Evolutionary conservation across 75 land plant species (phyloP).

Genomic region (Pseudotsuga menziesii): DNA sequence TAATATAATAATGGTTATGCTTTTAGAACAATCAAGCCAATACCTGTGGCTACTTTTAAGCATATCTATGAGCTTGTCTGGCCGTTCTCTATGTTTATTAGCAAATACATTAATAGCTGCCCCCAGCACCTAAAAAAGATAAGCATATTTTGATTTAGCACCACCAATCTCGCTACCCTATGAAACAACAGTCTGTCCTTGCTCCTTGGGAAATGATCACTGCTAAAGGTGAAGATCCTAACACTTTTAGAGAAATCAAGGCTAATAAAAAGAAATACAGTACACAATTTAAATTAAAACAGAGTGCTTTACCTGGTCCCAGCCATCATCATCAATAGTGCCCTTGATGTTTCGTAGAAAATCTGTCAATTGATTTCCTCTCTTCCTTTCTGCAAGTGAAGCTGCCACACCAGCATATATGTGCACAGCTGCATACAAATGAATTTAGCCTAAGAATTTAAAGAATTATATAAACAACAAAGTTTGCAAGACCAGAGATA

Average conservation of each 20-base stretch:
- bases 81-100: slow-evolving; percentile 90
- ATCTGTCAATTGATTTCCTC: slow-evolving; percentile 71
- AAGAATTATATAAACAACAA: not conserved
- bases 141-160: not conserved
- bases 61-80: slow-evolving; percentile 95
- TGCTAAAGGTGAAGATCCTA: not conserved
- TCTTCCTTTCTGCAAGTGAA: slow-evolving; percentile 90
- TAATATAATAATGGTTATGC: not conserved
- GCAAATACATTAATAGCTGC: slow-evolving; percentile 98
- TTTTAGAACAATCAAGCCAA: not conserved
- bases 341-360: slow-evolving; percentile 89
- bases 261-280: not conserved
- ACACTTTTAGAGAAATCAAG: not conserved
- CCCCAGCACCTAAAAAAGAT: slow-evolving; percentile 69
- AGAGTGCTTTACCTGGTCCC: slow-evolving; percentile 75
- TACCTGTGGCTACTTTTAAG: slow-evolving; percentile 96
- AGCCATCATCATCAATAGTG: slow-evolving; percentile 85
- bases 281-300: not conserved
- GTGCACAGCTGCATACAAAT: slow-evolving; percentile 77
- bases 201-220: not conserved
- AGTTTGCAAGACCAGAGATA: not conserved
- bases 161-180: not conserved
- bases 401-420: slow-evolving; percentile 98
- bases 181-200: not conserved
- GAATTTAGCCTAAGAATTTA: not conserved